Evolutionary conservation across 805 yeast genomes (phyloP), one percentile per base, ranked within the genome.

Genomic region (Allodekkera sacchari): DNA sequence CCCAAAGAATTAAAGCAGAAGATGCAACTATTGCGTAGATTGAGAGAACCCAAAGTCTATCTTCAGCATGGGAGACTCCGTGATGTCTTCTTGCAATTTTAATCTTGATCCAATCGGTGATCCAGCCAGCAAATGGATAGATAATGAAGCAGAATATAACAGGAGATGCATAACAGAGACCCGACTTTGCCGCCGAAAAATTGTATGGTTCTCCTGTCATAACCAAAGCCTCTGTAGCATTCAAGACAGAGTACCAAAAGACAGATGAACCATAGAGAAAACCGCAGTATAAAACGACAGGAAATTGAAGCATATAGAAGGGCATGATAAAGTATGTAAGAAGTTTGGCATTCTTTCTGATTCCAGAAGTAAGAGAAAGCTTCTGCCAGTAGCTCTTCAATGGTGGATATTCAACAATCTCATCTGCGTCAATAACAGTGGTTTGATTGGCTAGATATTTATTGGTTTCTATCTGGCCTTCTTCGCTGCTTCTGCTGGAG

Each of bases 201-300:
- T 68, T 61, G 50, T 72, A 72, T n/a, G 77, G 77, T 6, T 52
- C 53, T 4, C 58, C 66, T 20, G 63, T 50, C 19, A 69, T 43
- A 24, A 69, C 56, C n/a, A 53, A 38, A 4, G 73, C 55, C 22
- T 58, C 65, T 0, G 77, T 71, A n/a, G 63, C 74, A 34, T 68
- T 68, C 35, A 68, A 51, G 30, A 71, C 57, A 28, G 64, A 58
- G 45, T 64, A 67, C 68, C 70, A 68, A 32, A 63, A 60, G 14
- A 69, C 51, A 3, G 69, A 59, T 6, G 64, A 48, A 8, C 77
- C 77, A 38, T 69, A 68, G 13, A 63, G 50, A 39, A 71, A 59
- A 1, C 80, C 79, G 11, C 71, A 64, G 64, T 73, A 77, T n/a
- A 73, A 45, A 3, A 77, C 73, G 9, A 68, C 60, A 3, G 82